Percentiles rank a stretch among this genome's conserved stretches.
These are phyloP conservation scores for Sphenostylis stenocarpa DNA, from an alignment of 306 rosid species.

Conservation along the genomic window DNA sequence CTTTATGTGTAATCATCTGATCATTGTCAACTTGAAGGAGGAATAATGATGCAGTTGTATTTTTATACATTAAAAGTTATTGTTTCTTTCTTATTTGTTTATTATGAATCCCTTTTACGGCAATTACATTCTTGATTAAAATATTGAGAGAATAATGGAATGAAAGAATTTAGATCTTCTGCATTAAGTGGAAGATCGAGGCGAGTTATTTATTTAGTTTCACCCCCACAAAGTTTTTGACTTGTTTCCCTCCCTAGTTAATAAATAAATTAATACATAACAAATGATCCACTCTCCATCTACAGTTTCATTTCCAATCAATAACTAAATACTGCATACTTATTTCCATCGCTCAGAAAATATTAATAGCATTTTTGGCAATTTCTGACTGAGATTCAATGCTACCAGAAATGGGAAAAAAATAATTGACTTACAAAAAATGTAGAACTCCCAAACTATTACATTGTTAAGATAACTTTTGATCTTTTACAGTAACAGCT, in stretches of 20 bases:
- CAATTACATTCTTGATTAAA: constrained; percentile 13
- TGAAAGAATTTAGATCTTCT: neutral
- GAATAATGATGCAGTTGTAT: constrained; percentile 18
- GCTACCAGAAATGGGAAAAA: neutral
- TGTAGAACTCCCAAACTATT: neutral
- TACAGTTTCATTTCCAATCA: neutral
- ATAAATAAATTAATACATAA: neutral
- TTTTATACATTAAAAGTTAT: neutral
- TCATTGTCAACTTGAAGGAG: constrained; percentile 43
- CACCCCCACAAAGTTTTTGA: neutral
- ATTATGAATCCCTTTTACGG: constrained; percentile 10
- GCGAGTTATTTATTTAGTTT: constrained; percentile 16
- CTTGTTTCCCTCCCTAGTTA: neutral
- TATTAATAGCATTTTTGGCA: neutral
- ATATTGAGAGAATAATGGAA: constrained; percentile 19
- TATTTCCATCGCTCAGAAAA: too few species aligned
- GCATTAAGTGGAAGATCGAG: constrained; percentile 1
- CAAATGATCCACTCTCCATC: neutral
- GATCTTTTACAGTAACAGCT: constrained; percentile 5
- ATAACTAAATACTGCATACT: too few species aligned
- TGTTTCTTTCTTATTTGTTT: constrained; percentile 23
- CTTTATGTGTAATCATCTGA: constrained; percentile 7
- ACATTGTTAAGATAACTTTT: constrained; percentile 27
- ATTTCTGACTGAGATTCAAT: constrained; percentile 15
- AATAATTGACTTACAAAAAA: neutral